Conservation (phyloP, 306 rosid species). For the Castanopsis chinensis region DNA sequence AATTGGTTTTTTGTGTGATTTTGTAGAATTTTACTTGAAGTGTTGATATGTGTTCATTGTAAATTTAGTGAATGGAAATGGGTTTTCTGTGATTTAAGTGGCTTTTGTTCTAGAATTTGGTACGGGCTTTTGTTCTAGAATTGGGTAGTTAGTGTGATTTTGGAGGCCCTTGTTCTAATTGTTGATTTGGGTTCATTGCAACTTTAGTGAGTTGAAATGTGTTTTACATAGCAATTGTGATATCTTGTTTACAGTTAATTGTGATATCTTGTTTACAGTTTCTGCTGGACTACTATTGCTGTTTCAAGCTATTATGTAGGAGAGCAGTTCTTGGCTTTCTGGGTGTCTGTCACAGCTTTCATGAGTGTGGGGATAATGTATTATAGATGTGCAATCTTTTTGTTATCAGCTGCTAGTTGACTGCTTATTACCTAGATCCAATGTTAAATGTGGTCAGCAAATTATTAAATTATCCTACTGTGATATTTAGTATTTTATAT, state of each 20-base stretch:
- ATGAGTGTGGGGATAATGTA: not conserved
- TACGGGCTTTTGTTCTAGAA: no score
- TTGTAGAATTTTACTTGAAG: no score
- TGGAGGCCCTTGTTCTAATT: not conserved
- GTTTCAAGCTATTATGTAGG: not conserved
- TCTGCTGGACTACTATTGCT: not conserved
- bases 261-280: not conserved
- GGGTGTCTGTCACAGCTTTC: not conserved
- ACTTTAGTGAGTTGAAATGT: not conserved
- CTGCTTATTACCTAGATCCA: not conserved
- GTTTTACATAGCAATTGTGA: not conserved
- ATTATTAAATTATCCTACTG: not conserved
- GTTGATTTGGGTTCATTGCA: conserved; percentile 3
- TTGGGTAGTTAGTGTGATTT: no score
- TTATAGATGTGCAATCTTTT: not conserved
- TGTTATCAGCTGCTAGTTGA: not conserved
- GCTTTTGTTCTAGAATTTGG: no score
- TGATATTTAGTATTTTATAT: not conserved
- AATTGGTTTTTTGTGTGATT: no score
- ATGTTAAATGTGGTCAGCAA: not conserved
- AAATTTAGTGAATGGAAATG: no score
- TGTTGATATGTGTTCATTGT: no score
- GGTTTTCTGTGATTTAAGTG: no score
- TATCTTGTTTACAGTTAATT: no score
- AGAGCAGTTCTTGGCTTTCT: not conserved